phyloP scores from a whole-genome alignment of 2,329 filamentous ascomycete genomes.

The Phyllachora maydis region DNA sequence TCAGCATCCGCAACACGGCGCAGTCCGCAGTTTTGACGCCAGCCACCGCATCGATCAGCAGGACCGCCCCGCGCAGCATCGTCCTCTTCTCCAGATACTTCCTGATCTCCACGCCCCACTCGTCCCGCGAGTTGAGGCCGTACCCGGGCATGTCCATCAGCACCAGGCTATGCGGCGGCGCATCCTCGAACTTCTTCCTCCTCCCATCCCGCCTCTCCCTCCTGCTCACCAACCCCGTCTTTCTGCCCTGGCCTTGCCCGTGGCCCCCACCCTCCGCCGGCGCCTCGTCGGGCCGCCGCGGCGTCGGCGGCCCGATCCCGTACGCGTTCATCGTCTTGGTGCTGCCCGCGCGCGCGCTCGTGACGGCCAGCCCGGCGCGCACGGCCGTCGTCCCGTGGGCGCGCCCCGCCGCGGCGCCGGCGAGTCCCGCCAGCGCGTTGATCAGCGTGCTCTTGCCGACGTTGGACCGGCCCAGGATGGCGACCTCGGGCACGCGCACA shows the following conservation, averaged over 20 bases:
- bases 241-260: constrained; percentile 1
- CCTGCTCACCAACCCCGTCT: background rate
- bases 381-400: constrained; percentile 8
- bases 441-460: constrained; percentile 80
- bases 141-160: constrained; percentile 19
- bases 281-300: too few relatives aligned
- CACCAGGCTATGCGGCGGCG: constrained; percentile 22
- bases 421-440: constrained; percentile 48
- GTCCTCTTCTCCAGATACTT: constrained; percentile 25
- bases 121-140: constrained; percentile 13
- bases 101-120: constrained; percentile 30
- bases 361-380: constrained; percentile 28
- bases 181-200: constrained; percentile 6
- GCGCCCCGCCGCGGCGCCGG: constrained; percentile 7
- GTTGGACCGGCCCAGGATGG: constrained; percentile 72
- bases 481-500: constrained; percentile 37
- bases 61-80: constrained; percentile 26
- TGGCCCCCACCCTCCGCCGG: constrained; percentile 2
- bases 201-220: constrained; percentile 4
- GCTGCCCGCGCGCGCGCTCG: constrained; percentile 27
- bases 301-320: constrained; percentile 24
- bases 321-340: constrained; percentile 35
- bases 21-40: constrained; percentile 25
- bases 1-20: constrained; percentile 23
- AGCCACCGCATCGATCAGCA: constrained; percentile 31